A percentile compares a stretch with the other conserved stretches of the same genome.
phyloP scores from a whole-genome alignment of 2,329 filamentous ascomycete species.

The Lasiodiplodia sp. region DNA sequence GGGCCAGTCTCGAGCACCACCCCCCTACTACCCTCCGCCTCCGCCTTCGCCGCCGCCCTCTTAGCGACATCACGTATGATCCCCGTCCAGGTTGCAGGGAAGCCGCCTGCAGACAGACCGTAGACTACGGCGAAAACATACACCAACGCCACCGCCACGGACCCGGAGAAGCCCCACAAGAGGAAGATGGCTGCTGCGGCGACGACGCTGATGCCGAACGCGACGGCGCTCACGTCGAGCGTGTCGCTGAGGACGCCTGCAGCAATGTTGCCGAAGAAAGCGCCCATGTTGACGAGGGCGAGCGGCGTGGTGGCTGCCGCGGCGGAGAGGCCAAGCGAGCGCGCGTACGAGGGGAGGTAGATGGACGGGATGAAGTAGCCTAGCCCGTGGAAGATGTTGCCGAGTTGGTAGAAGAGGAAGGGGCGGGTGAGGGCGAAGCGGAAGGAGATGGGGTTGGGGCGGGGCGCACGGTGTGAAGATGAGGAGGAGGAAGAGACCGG shows the following conservation, averaged over 20 bases:
- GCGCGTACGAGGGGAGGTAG: conserved; percentile 53
- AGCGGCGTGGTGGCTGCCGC: conserved; percentile 48
- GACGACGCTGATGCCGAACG: conserved; percentile 47
- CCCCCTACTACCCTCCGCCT: conserved; percentile 33
- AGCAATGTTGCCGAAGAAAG: conserved; percentile 46
- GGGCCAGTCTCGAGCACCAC: conserved; percentile 53
- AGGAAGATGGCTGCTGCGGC: conserved; percentile 49
- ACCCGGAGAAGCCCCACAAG: conserved; percentile 53
- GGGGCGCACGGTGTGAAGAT: conserved; percentile 31
- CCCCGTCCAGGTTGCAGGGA: conserved; percentile 51
- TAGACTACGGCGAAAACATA: conserved; percentile 54
- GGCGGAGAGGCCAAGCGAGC: conserved; percentile 41
- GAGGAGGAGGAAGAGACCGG: conserved; percentile 37
- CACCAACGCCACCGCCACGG: conserved; percentile 47
- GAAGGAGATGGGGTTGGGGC: background rate
- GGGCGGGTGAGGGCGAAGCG: conserved; percentile 29
- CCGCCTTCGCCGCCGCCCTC: conserved; percentile 32
- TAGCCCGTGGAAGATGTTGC: conserved; percentile 50
- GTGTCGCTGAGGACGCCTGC: conserved; percentile 51
- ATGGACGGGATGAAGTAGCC: conserved; percentile 55
- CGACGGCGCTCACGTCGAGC: conserved; percentile 48
- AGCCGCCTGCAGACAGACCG: conserved; percentile 51
- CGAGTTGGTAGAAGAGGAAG: conserved; percentile 47
- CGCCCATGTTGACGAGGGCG: conserved; percentile 49
- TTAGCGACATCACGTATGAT: conserved; percentile 40